Evolutionary conservation across 225 moss, liverwort and hornwort species (phyloP), one percentile per base, ranked within the genome.

Genomic region (Lunularia cruciata): DNA sequence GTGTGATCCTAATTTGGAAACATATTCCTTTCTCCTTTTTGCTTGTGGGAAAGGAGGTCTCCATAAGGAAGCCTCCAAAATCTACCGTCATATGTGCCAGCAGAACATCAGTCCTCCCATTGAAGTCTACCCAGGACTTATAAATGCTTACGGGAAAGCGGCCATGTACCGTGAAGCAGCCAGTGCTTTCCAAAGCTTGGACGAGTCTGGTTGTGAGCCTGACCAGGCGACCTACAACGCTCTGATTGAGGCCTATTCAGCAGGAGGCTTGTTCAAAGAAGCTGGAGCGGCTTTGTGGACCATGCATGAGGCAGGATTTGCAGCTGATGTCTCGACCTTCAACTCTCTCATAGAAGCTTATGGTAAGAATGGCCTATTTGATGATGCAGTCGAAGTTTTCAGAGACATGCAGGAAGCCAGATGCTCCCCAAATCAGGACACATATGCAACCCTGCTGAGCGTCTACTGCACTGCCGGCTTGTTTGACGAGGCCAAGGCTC

Each of bases 21-120:
- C 98, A 6, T 98, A 93, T 60, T 83, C 77, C 15, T 91, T 86
- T 72, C 81, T 98, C 8, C 87, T 98, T 62, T 98, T 87, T 71
- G 82, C 91, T 33, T 98, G 93, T 84, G 98, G 98, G 47, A 84
- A 86, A 84, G 98, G 93, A n/a, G 98, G 91, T 47, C 93, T 98
- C 63, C 91, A 98, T 46, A 91, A 89, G 73, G 86, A 91, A 23
- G 98, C 93, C 15, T 80, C 84, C 27, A 89, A 87, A 74, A 98
- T 98, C 40, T 85, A 93, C 53, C 89, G 88, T 40, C 93, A 93
- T 61, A 98, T 98, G 98, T 82, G 84, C 42, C 78, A 88, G 67
- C 78, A 85, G 62, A 80, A 84, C 36, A 82, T 93, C 38, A 86
- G 63, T 55, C 89, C 88, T 34, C 81, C 93, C 67, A 58, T 85